Evolutionary conservation across 768 basidiomycete species (phyloP), one percentile per base, ranked within the genome.

Genomic region (Russula foetens): DNA sequence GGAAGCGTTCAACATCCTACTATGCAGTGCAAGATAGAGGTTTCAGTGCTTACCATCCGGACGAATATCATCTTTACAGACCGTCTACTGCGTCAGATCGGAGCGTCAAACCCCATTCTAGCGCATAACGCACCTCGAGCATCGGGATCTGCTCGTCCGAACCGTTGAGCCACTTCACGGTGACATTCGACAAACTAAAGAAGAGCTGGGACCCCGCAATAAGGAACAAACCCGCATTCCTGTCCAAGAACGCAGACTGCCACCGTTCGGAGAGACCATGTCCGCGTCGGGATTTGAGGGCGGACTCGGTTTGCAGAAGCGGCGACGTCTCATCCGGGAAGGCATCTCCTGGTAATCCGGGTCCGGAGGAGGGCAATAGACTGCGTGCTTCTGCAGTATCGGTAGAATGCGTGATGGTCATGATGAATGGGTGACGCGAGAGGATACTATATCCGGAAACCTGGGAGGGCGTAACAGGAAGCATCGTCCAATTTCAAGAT

Each of bases 121-220:
- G 26, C 39, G 35, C 12, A 45, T 7, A 1, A 67, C 26, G 2
- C 23, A 46, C 38, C 56, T 46, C 44, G 14, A 38, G 38, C 2
- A 21, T 44, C 11, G 53, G 78, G 14, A 85, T 79, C 1, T 84
- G 85, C 12, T 79, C 74, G 62, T 84, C 81, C 4, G 85, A 72
- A 24, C 70, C 72, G 59, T 83, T 80, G 59, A 90, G 71, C 61
- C 75, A 75, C 72, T 89, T 88, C 44, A 89, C 86, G 7, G 79
- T 72, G 3, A 84, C 74, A 54, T 83, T 83, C 77, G 85, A 84
- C 28, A 79, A 69, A 9, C 84, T 76, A 41, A 85, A 79, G 70
- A 84, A 84, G 17, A 82, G 73, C 67, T 87, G 83, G 8, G 84
- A 69, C 3, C 72, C 71, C 6, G 77, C 77, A 19, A 90, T 78